Evolutionary conservation across 345 rosid genomes (phyloP).

Genomic region (Kandelia obovata): DNA sequence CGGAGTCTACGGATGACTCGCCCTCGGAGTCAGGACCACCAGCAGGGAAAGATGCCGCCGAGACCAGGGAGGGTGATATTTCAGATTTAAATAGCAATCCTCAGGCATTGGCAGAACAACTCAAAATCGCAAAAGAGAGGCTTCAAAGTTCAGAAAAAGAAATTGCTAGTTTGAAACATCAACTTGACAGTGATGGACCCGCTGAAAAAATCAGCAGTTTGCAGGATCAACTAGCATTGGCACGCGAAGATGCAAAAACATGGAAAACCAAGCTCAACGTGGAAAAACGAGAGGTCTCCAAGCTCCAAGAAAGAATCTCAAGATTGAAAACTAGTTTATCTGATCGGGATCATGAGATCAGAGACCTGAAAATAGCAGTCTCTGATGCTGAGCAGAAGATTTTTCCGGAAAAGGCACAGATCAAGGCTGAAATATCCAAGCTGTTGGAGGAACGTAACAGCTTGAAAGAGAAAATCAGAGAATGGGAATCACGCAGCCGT

Average conservation of each 20-base stretch:
- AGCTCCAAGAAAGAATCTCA: conserved; percentile 38
- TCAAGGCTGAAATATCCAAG: conserved; percentile 41
- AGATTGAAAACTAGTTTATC: conserved; percentile 32
- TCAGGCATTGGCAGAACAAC: conserved; percentile 47
- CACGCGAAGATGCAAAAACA: conserved; percentile 18
- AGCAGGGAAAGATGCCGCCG: conserved; percentile 18
- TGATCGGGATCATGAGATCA: conserved; percentile 34
- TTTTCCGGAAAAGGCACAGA: conserved; percentile 47
- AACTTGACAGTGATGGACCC: conserved; percentile 6
- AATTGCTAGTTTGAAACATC: conserved; percentile 37
- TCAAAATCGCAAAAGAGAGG: conserved; percentile 48
- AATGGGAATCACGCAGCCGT: conserved; percentile 36
- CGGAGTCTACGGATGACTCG: conserved; percentile 1
- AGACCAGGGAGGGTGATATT: conserved; percentile 24
- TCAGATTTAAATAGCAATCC: conserved; percentile 26
- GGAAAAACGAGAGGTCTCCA: conserved; percentile 41
- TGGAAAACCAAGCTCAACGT: conserved; percentile 29
- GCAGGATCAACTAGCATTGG: conserved; percentile 29
- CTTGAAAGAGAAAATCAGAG: conserved; percentile 42
- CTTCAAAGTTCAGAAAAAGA: conserved; percentile 54
- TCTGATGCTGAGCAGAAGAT: conserved; percentile 49
- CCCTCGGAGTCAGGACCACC: background rate
- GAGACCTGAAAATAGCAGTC: conserved; percentile 37
- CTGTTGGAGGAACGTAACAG: conserved; percentile 37
- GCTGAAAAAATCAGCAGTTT: conserved; percentile 18